Evolutionary conservation across 2,329 filamentous ascomycete genomes (phyloP).

Genomic region (Diatrype stigma): DNA sequence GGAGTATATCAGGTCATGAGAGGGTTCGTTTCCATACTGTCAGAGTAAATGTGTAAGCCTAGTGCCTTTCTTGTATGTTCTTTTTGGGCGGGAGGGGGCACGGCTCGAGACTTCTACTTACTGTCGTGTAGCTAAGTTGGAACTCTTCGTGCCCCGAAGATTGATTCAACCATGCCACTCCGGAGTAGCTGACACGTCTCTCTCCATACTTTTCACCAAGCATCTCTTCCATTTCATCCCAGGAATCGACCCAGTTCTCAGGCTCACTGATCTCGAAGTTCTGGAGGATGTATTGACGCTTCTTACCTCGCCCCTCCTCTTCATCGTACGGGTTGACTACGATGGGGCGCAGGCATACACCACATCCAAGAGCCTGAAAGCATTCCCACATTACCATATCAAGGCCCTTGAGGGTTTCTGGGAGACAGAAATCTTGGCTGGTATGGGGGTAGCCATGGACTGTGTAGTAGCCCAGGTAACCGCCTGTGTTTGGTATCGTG

Average conservation of each 20-base stretch:
- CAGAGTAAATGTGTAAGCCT: neutral
- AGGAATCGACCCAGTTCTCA: neutral
- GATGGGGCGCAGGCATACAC: neutral
- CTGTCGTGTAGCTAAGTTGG: neutral
- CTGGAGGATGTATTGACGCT: neutral
- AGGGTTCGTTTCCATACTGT: neutral
- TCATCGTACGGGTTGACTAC: neutral
- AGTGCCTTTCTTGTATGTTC: neutral
- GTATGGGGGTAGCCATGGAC: neutral
- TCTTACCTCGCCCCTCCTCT: neutral
- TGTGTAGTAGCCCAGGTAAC: neutral
- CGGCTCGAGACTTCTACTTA: neutral
- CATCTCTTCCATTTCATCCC: neutral
- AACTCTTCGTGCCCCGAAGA: neutral
- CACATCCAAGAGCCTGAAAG: neutral
- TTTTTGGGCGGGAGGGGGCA: neutral
- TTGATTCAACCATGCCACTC: neutral
- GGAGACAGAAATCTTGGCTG: neutral
- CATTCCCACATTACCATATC: conserved; percentile 6
- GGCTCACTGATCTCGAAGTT: neutral
- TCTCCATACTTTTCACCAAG: neutral
- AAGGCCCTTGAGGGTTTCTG: conserved; percentile 3
- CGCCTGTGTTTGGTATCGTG: neutral
- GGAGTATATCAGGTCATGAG: neutral
- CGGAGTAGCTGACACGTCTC: neutral